Evolutionary conservation across 257 asterid species (phyloP).

Genomic region (Scutellaria galericulata): DNA sequence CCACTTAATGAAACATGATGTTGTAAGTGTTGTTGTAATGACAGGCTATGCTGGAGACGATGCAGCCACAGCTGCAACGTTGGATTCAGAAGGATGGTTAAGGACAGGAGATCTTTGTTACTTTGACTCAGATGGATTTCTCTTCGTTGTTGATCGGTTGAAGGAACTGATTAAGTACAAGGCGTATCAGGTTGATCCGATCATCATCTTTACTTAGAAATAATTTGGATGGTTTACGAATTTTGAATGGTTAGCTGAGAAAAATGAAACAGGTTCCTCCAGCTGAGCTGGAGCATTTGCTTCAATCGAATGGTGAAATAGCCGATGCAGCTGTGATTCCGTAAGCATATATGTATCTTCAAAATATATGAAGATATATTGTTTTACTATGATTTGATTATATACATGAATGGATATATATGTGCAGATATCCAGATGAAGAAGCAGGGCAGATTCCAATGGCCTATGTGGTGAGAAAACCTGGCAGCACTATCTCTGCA

Average conservation of each 20-base stretch:
- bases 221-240: not conserved
- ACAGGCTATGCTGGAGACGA: constrained; percentile 86
- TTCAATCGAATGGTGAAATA: constrained; percentile 74
- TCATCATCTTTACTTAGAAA: not conserved
- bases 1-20: not conserved
- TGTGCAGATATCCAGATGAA: constrained; percentile 82
- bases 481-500: constrained; percentile 65
- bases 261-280: constrained; percentile 78
- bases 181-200: constrained; percentile 72
- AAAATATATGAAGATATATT: not conserved
- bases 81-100: constrained; percentile 89
- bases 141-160: constrained; percentile 77
- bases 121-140: constrained; percentile 76
- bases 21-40: constrained; percentile 9
- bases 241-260: not conserved
- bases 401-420: not conserved
- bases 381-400: not conserved
- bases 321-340: constrained; percentile 97
- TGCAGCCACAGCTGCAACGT: constrained; percentile 75
- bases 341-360: constrained; percentile 49
- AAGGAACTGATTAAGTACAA: constrained; percentile 91
- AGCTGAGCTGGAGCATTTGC: constrained; percentile 87
- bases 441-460: constrained; percentile 92
- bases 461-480: constrained; percentile 87
- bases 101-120: constrained; percentile 94